These are phyloP conservation scores for Acorus gramineus DNA, from an alignment of 106 monocot species.

Conservation along the genomic window DNA sequence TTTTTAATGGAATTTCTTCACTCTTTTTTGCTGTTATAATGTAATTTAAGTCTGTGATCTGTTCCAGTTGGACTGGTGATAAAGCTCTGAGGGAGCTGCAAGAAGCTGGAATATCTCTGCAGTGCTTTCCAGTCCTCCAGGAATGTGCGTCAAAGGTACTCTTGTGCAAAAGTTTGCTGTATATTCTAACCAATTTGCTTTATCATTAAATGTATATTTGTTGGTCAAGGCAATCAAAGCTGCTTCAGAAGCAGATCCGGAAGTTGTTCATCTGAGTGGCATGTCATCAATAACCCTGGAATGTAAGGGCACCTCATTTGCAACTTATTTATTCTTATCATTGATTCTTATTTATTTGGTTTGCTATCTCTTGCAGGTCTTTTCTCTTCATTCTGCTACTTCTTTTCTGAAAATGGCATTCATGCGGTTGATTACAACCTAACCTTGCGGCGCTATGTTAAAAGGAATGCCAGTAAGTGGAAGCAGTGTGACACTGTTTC, in stretches of 20 bases:
- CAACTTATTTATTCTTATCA: background rate
- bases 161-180: background rate
- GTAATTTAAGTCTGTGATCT: background rate
- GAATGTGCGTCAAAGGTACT: slow-evolving; percentile 89
- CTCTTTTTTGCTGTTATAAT: background rate
- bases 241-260: slow-evolving; percentile 57
- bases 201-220: slow-evolving; percentile 2
- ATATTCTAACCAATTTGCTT: slow-evolving; percentile 5
- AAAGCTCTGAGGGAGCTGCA: slow-evolving; percentile 72
- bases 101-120: slow-evolving; percentile 64
- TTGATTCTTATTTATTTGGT: background rate
- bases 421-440: slow-evolving; percentile 90
- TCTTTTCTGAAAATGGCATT: slow-evolving; percentile 55
- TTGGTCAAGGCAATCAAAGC: slow-evolving; percentile 78
- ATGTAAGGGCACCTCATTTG: background rate
- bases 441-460: slow-evolving; percentile 67
- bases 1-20: background rate
- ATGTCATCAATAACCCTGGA: slow-evolving; percentile 56
- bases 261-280: slow-evolving; percentile 57
- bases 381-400: slow-evolving; percentile 66
- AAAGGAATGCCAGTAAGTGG: slow-evolving; percentile 57
- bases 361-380: slow-evolving; percentile 40
- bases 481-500: background rate
- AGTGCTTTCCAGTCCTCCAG: slow-evolving; percentile 67
- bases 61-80: slow-evolving; percentile 89